Evolutionary conservation across 2,329 filamentous ascomycete species (phyloP).

Genomic region (Pseudogymnoascus sp.): DNA sequence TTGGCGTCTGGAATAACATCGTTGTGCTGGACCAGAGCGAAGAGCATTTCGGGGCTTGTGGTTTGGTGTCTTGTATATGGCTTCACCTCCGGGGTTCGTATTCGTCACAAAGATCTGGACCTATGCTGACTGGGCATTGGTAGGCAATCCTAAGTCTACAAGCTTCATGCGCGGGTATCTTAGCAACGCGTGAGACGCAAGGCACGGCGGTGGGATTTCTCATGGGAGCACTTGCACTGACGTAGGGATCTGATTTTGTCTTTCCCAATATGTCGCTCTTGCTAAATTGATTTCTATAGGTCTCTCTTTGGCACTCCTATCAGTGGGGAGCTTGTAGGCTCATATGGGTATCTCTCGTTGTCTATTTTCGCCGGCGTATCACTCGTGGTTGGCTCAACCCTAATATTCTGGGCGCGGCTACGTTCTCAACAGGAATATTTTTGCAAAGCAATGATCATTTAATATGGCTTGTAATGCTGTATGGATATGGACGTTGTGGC

Average conservation of each 20-base stretch:
- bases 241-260: constrained; percentile 12
- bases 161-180: constrained; percentile 17
- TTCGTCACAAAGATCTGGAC: neutral
- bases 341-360: constrained; percentile 17
- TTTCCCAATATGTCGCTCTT: neutral
- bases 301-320: constrained; percentile 20
- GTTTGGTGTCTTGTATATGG: constrained; percentile 18
- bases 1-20: constrained; percentile 16
- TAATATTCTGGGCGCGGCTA: constrained; percentile 15
- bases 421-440: constrained; percentile 11
- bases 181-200: constrained; percentile 17
- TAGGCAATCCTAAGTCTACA: constrained; percentile 20
- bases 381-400: constrained; percentile 17
- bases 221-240: constrained; percentile 17
- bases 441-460: constrained; percentile 11
- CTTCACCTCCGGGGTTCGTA: constrained; percentile 16
- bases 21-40: constrained; percentile 17
- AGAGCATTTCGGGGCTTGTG: constrained; percentile 12
- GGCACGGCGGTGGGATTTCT: constrained; percentile 18
- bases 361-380: constrained; percentile 19
- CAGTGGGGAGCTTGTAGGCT: constrained; percentile 17
- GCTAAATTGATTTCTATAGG: constrained; percentile 6
- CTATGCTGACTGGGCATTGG: neutral
- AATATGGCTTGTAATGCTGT: neutral
- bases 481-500: neutral